These are phyloP conservation scores for Malassezia caprae DNA, from an alignment of 1,284 basidiomycete genomes.

Conservation along the genomic window DNA sequence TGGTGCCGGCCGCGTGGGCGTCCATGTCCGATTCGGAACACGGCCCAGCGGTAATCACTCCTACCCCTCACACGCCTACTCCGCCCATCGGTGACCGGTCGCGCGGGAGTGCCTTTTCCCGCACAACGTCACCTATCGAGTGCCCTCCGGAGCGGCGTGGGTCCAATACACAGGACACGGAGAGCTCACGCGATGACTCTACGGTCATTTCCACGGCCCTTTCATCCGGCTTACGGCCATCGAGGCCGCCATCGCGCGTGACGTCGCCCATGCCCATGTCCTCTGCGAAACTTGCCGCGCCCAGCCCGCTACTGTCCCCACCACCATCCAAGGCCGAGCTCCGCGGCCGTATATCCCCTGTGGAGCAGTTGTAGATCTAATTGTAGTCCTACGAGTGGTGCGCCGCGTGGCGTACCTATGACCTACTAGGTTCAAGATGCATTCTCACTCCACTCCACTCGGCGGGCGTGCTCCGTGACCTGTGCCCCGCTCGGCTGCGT, in stretches of 20 bases:
- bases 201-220: not conserved
- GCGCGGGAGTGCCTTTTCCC: not conserved
- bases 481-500: not conserved
- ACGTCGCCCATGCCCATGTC: slow-evolving; percentile 4
- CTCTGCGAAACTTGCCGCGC: not conserved
- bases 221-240: not conserved
- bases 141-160: not conserved
- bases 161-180: not conserved
- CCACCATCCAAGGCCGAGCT: not conserved
- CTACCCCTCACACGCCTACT: not conserved
- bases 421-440: not conserved
- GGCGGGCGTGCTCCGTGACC: not conserved
- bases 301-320: not conserved
- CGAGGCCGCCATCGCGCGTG: slow-evolving; percentile 9
- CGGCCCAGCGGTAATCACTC: not conserved
- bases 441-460: not conserved
- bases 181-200: not conserved
- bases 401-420: not conserved
- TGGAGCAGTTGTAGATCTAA: not conserved
- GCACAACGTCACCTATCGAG: not conserved
- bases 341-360: not conserved
- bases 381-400: too few relatives aligned
- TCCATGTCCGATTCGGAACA: not conserved
- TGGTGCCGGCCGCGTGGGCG: not conserved
- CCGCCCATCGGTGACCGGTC: not conserved